These are phyloP conservation scores for Penicillium longicatenatum DNA, from an alignment of 495 filamentous ascomycete species.

Conservation along the genomic window DNA sequence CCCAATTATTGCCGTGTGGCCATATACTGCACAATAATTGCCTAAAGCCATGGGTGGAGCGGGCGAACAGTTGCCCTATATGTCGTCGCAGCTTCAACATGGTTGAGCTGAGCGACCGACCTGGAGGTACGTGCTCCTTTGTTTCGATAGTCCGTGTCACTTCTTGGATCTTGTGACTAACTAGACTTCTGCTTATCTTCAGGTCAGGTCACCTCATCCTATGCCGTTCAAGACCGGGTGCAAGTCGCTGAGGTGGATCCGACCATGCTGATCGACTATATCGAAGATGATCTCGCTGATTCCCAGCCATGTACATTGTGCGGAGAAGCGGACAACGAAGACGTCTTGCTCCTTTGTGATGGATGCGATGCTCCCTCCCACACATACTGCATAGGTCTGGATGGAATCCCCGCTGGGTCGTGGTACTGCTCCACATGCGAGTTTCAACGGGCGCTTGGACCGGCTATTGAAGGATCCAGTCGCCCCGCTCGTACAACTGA, in stretches of 20 bases:
- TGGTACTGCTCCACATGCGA: constrained; percentile 88
- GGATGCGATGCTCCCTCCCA: constrained; percentile 83
- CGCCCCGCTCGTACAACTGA: constrained; percentile 35
- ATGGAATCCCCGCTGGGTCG: constrained; percentile 65
- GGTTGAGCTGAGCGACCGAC: constrained; percentile 75
- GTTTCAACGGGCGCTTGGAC: constrained; percentile 49
- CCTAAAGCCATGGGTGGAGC: constrained; percentile 87
- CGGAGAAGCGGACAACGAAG: constrained; percentile 70
- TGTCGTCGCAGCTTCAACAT: constrained; percentile 88
- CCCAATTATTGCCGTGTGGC: constrained; percentile 72
- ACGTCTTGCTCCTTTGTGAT: constrained; percentile 82
- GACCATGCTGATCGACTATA: constrained; percentile 71
- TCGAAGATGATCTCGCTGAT: constrained; percentile 64
- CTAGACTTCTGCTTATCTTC: constrained; percentile 10
- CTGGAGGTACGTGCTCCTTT: constrained; percentile 65
- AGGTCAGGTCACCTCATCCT: constrained; percentile 79
- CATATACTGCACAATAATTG: constrained; percentile 92
- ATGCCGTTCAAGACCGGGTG: constrained; percentile 82
- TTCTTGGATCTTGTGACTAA: background rate
- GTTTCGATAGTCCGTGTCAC: constrained; percentile 6
- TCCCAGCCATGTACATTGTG: constrained; percentile 79
- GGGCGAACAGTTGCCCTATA: constrained; percentile 97
- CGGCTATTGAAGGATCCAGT: constrained; percentile 32
- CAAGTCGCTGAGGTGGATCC: constrained; percentile 89
- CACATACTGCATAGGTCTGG: constrained; percentile 81